Evolutionary conservation across 768 basidiomycete species (phyloP).

Genomic region (Gymnopilus dilepis): DNA sequence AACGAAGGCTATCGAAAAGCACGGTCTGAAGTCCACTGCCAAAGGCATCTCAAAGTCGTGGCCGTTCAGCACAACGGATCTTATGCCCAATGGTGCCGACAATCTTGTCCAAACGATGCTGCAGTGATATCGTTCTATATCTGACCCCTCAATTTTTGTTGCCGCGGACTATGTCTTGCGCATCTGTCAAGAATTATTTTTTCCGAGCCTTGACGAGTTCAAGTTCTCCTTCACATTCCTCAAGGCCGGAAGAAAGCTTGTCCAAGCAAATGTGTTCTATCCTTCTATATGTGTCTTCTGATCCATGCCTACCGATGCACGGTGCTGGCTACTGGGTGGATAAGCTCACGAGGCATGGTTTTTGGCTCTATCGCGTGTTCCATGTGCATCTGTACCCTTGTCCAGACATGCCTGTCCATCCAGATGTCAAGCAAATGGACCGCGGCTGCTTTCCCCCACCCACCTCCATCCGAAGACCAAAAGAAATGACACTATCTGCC

Average conservation of each 20-base stretch:
- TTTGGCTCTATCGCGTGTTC: slow-evolving; percentile 15
- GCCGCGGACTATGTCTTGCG: not conserved
- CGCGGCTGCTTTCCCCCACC: slow-evolving; percentile 1
- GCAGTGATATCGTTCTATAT: slow-evolving; percentile 13
- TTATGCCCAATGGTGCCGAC: slow-evolving; percentile 13
- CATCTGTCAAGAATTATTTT: not conserved
- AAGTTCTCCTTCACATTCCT: not conserved
- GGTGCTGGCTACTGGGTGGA: not conserved
- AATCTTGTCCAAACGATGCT: slow-evolving; percentile 8
- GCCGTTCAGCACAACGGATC: not conserved
- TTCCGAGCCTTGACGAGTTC: slow-evolving; percentile 10
- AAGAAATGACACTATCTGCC: not conserved
- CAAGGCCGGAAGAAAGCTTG: not conserved
- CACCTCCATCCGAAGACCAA: not conserved
- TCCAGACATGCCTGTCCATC: slow-evolving; percentile 14
- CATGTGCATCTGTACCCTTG: slow-evolving; percentile 20
- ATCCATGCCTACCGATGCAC: not conserved
- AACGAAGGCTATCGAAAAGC: not conserved
- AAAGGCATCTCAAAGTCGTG: slow-evolving; percentile 10
- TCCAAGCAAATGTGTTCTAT: slow-evolving; percentile 18
- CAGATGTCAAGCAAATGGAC: not conserved
- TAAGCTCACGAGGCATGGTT: not conserved
- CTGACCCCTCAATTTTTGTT: slow-evolving; percentile 6
- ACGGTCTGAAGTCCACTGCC: not conserved
- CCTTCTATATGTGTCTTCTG: slow-evolving; percentile 5